These are phyloP conservation scores for Endoconidiophora laricicola DNA, from an alignment of 2,329 filamentous ascomycete genomes.

Conservation along the genomic window DNA sequence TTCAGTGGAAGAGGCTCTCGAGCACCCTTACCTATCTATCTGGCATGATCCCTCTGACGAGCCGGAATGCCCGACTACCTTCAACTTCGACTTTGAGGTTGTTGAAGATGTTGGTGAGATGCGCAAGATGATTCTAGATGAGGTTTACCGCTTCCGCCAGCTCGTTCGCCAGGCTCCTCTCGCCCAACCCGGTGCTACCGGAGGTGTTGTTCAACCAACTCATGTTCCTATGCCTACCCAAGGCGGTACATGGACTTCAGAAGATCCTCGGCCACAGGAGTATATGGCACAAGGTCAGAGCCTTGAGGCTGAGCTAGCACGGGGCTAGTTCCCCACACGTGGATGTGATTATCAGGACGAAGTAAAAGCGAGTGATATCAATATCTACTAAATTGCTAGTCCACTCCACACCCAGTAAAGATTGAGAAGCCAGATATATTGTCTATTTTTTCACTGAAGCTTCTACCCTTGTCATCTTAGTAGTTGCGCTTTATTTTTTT, in stretches of 20 bases:
- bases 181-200: constrained; percentile 18
- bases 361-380: neutral
- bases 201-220: constrained; percentile 19
- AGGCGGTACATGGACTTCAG: constrained; percentile 38
- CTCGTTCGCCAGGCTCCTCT: constrained; percentile 35
- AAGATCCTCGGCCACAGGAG: constrained; percentile 45
- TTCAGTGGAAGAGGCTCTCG: constrained; percentile 83
- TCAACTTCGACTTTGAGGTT: constrained; percentile 98
- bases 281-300: constrained; percentile 32
- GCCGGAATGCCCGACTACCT: constrained; percentile 79
- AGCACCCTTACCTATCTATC: constrained; percentile 92
- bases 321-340: constrained; percentile 2
- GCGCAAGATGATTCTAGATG: constrained; percentile 93
- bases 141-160: constrained; percentile 73
- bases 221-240: constrained; percentile 37
- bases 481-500: too few relatives aligned
- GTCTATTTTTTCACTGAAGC: neutral
- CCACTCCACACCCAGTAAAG: too few relatives aligned
- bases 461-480: neutral
- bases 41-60: constrained; percentile 98
- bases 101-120: constrained; percentile 88
- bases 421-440: neutral
- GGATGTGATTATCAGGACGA: neutral
- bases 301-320: constrained; percentile 41
- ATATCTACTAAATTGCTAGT: too few relatives aligned